Base-by-base conservation (phyloP, 768 basidiomycete species). In the Jaapia argillacea region DNA sequence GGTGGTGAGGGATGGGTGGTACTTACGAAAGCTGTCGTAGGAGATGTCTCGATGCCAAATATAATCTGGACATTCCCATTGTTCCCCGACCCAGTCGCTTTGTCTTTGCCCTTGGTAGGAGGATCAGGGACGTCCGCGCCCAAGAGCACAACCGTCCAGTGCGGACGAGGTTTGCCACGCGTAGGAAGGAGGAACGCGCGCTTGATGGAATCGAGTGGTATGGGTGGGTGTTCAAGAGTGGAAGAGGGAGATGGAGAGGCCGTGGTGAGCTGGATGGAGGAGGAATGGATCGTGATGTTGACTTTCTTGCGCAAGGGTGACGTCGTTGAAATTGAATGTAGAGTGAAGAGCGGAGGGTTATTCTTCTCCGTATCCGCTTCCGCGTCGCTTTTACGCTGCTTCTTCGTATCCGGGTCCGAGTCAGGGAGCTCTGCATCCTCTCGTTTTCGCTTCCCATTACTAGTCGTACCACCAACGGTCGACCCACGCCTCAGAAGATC, bases 241-340 rank as follows among this genome's bases (percentile, higher is more conserved):
- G 63, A 51, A 81, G 79, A 5, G 72, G 45, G 12, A 60, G 63
- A 39, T 69, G 66, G 13, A 1, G 78, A 70, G 1, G 63, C 53
- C 0, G 77, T 65, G 55, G 80, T 67, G 3, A 65, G 61, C 4
- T 64, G 66, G 44, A 87, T 65, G 4, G 73, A 63, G 16, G 63
- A 58, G 18, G 64, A 52, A 52, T 77, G 68, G 28, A 84, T 60
- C 3, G 72, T 71, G 51, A 86, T 69, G 52, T 87, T 75, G 28
- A 81, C 72, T 49, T 85, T 86, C 63, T 83, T 85, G 41, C 86
- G 78, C 41, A 87, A 58, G 7, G 85, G 85, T 0, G 85, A 77
- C 7, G 80, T 76, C n/a, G 71, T 65, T 23, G 84, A 85, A 33
- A 88, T 60, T 14, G 77, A 61, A 31, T 82, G 76, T 1, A 87